These are phyloP conservation scores for Coemansia sp. DNA, from an alignment of 192 early-diverging fungal genomes.

Conservation along the genomic window DNA sequence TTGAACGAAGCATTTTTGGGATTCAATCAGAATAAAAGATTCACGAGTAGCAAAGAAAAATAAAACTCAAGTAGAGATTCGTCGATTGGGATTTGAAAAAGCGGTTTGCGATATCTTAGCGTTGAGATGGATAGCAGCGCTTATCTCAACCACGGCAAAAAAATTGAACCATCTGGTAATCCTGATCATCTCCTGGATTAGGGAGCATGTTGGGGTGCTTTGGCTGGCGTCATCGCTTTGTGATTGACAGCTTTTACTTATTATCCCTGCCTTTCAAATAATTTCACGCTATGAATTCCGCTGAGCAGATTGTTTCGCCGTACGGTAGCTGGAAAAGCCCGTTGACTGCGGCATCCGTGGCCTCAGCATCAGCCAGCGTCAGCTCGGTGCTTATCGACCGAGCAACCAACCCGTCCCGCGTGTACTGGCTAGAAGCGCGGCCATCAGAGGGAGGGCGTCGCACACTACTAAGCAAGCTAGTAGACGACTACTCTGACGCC, in stretches of 20 bases:
- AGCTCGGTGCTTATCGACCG: conserved; percentile 30
- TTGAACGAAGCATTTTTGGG: conserved; percentile 25
- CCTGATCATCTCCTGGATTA: background rate
- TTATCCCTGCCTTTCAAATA: too few species aligned
- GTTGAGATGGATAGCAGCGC: background rate
- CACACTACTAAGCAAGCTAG: conserved; percentile 34
- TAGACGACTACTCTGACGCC: conserved; percentile 34
- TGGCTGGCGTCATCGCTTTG: too few species aligned
- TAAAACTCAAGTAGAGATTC: background rate
- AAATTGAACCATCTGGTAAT: conserved; percentile 10
- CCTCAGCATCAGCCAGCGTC: conserved; percentile 24
- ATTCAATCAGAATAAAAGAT: background rate
- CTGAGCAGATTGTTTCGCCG: conserved; percentile 11
- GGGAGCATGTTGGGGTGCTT: background rate
- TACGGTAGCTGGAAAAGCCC: conserved; percentile 56
- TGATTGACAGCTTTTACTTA: too few species aligned
- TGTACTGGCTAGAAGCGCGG: conserved; percentile 53
- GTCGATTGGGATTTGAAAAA: background rate
- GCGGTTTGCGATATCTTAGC: background rate
- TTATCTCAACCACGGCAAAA: background rate
- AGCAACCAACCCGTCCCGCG: conserved; percentile 21
- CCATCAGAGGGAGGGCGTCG: conserved; percentile 42
- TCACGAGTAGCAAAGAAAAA: background rate
- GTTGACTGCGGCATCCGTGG: conserved; percentile 28
- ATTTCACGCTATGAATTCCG: background rate